phyloP scores from a whole-genome alignment of 2,329 filamentous ascomycete species.

The Ascocoryne sarcoides region DNA sequence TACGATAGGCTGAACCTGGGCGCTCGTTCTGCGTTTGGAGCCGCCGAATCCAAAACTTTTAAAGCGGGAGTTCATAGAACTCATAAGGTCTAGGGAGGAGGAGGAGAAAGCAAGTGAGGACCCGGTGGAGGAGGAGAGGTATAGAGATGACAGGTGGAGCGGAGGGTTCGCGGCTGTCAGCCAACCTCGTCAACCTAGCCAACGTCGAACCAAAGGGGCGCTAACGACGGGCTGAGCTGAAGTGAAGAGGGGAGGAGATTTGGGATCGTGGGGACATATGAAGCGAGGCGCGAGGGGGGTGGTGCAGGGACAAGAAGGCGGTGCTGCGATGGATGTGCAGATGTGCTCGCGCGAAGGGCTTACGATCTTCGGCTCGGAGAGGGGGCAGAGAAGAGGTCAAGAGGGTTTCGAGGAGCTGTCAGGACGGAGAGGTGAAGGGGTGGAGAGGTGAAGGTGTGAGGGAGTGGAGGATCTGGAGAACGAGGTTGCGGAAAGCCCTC shows the following conservation, averaged over 20 bases:
- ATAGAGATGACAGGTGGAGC: constrained; percentile 9
- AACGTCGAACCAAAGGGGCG: constrained; percentile 8
- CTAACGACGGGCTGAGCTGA: constrained; percentile 7
- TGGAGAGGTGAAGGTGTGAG: not conserved
- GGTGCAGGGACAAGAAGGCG: not conserved
- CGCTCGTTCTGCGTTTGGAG: constrained; percentile 62
- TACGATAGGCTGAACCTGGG: constrained; percentile 41
- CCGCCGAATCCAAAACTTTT: constrained; percentile 68
- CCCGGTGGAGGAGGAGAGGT: constrained; percentile 16
- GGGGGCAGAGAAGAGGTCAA: not conserved
- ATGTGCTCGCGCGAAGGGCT: too few relatives aligned
- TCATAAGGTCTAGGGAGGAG: constrained; percentile 44
- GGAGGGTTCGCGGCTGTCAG: constrained; percentile 5
- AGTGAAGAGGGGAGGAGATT: constrained; percentile 1
- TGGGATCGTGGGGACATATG: not conserved
- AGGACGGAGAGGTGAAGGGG: not conserved
- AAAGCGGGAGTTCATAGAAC: constrained; percentile 71
- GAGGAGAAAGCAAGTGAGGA: constrained; percentile 18
- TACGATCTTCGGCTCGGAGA: not conserved
- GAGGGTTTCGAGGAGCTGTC: not conserved
- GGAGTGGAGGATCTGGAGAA: too few relatives aligned
- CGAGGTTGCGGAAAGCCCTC: too few relatives aligned
- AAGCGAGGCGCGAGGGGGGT: not conserved
- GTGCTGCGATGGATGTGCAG: not conserved
- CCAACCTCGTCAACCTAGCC: constrained; percentile 1